Base-by-base conservation (phyloP, 257 asterid species). In the Plantago ovata region DNA sequence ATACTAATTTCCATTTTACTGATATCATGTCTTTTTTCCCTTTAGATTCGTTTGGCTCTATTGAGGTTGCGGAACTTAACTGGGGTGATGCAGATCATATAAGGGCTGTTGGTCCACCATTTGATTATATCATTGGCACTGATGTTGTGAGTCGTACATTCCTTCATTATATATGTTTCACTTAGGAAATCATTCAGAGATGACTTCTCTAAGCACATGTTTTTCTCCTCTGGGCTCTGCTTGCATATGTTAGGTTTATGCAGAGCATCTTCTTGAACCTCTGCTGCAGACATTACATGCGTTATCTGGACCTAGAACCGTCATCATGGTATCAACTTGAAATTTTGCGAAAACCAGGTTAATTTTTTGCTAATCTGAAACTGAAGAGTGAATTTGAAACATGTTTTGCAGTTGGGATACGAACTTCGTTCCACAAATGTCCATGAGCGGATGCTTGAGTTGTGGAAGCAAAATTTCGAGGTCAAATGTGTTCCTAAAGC, bases 241-340 rank as follows among this genome's bases (percentile, higher is more conserved):
- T n/a, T 66, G 8, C 55, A 70, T 76, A 8, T 28, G 4, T 28
- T 28, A 92, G 98, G 98, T 93, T 56, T 93, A 93, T 62, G 82
- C 96, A 8, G 97, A 93, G 77, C 96, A 93, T 75, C 97, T 89
- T 50, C 68, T 93, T 81, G 91, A 93, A 56, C 98, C 97, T 64
- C 93, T 93, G 64, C 59, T 89, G 79, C 88, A 76, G 83, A 93
- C 98, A 9, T 70, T 93, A 59, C 80, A 84, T 71, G 69, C 91
- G 44, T 73, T 93, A 46, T 79, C 96, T 14, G 97, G 96, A 70
- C 89, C 95, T 8, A 86, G 78, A 77, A 93, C 98, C 13, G 81
- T 85, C 53, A 76, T 86, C 66, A 54, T 93, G 97, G 97, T 92
- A 86, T 12, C 67, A 54, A 13, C 63, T 21, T 55, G 38, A 10